Conservation (phyloP, 305 asterid species). For the Fraxinus latifolia region DNA sequence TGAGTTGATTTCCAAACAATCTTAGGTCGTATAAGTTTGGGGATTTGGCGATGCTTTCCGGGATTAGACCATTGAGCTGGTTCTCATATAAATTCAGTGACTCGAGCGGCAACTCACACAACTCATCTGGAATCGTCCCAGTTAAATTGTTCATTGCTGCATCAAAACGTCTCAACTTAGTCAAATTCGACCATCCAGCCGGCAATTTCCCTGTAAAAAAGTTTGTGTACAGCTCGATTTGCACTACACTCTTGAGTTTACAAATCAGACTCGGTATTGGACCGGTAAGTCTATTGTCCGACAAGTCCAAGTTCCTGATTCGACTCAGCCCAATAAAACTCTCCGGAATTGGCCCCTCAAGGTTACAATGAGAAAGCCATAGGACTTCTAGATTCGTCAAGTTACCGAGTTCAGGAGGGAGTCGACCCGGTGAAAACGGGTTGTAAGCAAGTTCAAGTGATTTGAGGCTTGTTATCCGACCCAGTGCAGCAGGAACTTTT, state of each 20-base stretch:
- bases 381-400: conserved; percentile 50
- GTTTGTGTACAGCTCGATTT: conserved; percentile 69
- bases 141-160: conserved; percentile 55
- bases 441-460: conserved; percentile 56
- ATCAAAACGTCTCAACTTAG: conserved; percentile 62
- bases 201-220: conserved; percentile 56
- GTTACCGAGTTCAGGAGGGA: conserved; percentile 69
- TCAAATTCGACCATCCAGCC: conserved; percentile 67
- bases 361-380: conserved; percentile 48
- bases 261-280: conserved; percentile 40
- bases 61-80: conserved; percentile 56
- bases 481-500: conserved; percentile 54
- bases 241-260: conserved; percentile 49
- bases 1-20: conserved; percentile 43
- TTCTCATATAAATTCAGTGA: conserved; percentile 63
- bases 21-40: conserved; percentile 56
- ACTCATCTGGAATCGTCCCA: conserved; percentile 64
- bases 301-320: conserved; percentile 56
- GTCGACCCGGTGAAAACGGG: conserved; percentile 45
- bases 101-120: conserved; percentile 66
- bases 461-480: conserved; percentile 57
- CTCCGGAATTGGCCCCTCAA: conserved; percentile 60
- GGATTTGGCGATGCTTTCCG: conserved; percentile 61
- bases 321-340: conserved; percentile 42
- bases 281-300: conserved; percentile 54